phyloP scores from a whole-genome alignment of 345 rosid genomes.

The Acer negundo region DNA sequence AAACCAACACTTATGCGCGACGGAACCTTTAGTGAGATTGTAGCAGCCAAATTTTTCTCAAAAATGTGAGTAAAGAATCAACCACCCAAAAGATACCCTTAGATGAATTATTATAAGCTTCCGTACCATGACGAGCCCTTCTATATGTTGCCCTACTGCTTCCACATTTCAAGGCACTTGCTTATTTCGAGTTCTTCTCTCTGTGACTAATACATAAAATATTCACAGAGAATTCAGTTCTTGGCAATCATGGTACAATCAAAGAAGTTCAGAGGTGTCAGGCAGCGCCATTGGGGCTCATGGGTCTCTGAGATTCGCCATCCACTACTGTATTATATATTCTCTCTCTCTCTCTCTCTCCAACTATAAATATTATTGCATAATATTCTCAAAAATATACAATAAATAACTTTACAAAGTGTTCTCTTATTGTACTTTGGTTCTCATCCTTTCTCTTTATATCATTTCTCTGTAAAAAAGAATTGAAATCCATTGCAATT shows the following conservation, averaged over 20 bases:
- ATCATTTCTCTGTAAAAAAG: not conserved
- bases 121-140: not conserved
- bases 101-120: not conserved
- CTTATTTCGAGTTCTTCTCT: not conserved
- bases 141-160: conserved; percentile 18
- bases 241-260: conserved; percentile 46
- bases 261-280: conserved; percentile 91
- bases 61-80: too few relatives aligned
- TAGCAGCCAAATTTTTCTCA: too few relatives aligned
- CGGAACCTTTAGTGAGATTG: too few relatives aligned
- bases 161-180: conserved; percentile 1
- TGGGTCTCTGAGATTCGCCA: conserved; percentile 93
- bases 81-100: not conserved
- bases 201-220: not conserved
- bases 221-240: not conserved
- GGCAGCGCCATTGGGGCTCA: conserved; percentile 94
- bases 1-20: too few relatives aligned
- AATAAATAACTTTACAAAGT: too few relatives aligned
- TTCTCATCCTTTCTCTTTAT: not conserved
- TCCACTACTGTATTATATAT: conserved; percentile 55
- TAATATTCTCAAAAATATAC: not conserved
- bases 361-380: not conserved
- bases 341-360: not conserved
- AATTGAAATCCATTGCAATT: too few relatives aligned
- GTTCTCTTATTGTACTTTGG: not conserved